Base-by-base conservation (phyloP, 129 eudicot genomes). In the Kitagawia praeruptora region DNA sequence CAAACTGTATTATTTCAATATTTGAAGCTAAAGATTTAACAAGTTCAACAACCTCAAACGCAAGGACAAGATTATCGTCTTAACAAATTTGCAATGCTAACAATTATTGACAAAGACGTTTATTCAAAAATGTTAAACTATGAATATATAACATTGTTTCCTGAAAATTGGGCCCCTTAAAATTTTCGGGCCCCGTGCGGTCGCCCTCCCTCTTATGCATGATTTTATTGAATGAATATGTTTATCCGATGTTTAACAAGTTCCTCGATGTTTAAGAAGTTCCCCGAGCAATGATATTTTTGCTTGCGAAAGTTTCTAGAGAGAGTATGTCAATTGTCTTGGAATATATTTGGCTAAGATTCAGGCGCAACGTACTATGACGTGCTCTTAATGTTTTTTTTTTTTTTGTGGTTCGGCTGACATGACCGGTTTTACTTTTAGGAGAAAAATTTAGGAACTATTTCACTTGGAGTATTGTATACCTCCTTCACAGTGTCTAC, bases 401-500 rank as follows among this genome's bases (percentile, higher is more conserved):
- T 27, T 14, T 40, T 70, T 78, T 21, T 79, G 23, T 83, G 61
- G 66, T 78, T 23, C 69, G 73, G 42, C 21, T 75, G 21, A 66
- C 28, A 18, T 53, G 49, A 39, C 25, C 48, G 56, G 77, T 47
- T 77, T 71, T 71, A 38, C 77, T 84, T 82, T 82, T 87, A 95
- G 98, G 96, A 90, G 82, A 93, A 89, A 75, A 90, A 92, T 89
- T 81, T 95, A 82, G 97, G 99, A 53, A 95, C 94, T 23, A 90
- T 85, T n/a, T 95, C 99, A 61, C 87, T 95, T 76, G 99, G 99
- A 47, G 91, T 95, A 82, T 81, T 95, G 93, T 95, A 95, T 75
- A 81, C 93, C 49, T 92, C 99, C 23, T 95, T 95, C 82, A 86
- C 92, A n/a, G 80, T 92, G 46, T 90, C 86, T 81, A 88, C 99